Conservation (phyloP, 345 rosid species). For the Eucalyptus tenuipes region DNA sequence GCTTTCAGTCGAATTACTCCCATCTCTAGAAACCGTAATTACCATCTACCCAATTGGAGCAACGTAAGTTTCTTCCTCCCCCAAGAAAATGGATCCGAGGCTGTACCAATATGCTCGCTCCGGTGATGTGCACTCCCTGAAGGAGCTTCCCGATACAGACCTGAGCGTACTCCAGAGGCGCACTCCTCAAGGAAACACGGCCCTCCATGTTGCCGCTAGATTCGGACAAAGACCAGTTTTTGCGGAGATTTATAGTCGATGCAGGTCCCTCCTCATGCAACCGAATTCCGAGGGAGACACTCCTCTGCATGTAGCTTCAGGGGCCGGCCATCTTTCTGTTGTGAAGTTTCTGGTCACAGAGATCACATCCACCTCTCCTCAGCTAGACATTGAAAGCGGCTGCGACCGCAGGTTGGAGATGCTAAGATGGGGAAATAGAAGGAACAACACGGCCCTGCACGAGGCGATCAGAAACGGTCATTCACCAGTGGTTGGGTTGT, state of each 20-base stretch:
- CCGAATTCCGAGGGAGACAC: neutral
- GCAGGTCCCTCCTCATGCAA: neutral
- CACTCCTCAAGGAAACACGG: neutral
- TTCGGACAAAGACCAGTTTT: neutral
- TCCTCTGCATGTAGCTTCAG: neutral
- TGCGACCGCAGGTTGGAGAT: neutral
- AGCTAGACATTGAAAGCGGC: neutral
- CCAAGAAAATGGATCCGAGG: neutral
- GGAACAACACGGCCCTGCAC: neutral
- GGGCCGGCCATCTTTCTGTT: neutral
- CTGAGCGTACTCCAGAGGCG: neutral
- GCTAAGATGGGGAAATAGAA: neutral
- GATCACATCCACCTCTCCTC: neutral
- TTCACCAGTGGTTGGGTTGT: neutral
- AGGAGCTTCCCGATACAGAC: neutral
- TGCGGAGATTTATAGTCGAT: neutral
- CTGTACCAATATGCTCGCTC: neutral
- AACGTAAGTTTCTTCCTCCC: neutral
- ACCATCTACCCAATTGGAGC: neutral
- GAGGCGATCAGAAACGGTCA: neutral
- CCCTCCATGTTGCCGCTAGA: neutral
- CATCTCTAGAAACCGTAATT: neutral
- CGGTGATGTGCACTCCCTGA: neutral
- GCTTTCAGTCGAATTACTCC: neutral
- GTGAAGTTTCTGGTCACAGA: neutral